Base-by-base conservation (phyloP, 495 filamentous ascomycete species). In the Umbilicaria muhlenbergii region DNA sequence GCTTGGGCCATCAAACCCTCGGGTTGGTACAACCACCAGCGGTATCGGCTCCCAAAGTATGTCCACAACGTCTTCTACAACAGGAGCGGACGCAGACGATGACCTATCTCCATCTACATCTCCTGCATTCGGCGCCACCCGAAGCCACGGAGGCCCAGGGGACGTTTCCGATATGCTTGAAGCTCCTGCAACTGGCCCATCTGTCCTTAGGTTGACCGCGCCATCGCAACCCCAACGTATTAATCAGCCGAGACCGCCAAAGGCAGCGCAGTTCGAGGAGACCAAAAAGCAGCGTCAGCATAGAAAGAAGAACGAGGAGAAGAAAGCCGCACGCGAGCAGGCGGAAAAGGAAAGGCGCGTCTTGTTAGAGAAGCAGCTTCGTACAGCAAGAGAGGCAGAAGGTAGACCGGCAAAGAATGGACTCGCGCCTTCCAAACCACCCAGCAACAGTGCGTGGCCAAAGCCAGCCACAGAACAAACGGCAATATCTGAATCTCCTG, bases 201-300 rank as follows among this genome's bases (percentile, higher is more conserved):
- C 79, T 5, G 77, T 86, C 34, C 71, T 94, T 32, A 78, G 82
- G 16, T 62, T 94, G 36, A 87, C 80, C 36, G 75, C 77, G 35
- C 61, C 69, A 5, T 66, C 73, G 28, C 73, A 81, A 49, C 68
- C 71, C 36, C 45, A 47, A 41, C 49, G 38, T 12, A 18, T 17
- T 13, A 64, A 64, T 36, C 71, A 75, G 51, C 60, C 74, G 36
- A 81, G 78, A 66, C 72, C 78, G 59, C 64, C 70, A 56, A 81
- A 81, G 67, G 51, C 65, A 44, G 67, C 71, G 54, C 68, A 77
- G 45, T 59, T 62, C 41, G 70, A 68, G 11, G 81, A 88, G 63
- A 82, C 78, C 19, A 92, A 94, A 78, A 94, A 92, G 70, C 83
- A 89, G 64, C 77, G 86, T 39, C 84, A 91, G 66, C 83, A 91